phyloP scores from a whole-genome alignment of 441 rosid species.

The Adansonia grandidieri region DNA sequence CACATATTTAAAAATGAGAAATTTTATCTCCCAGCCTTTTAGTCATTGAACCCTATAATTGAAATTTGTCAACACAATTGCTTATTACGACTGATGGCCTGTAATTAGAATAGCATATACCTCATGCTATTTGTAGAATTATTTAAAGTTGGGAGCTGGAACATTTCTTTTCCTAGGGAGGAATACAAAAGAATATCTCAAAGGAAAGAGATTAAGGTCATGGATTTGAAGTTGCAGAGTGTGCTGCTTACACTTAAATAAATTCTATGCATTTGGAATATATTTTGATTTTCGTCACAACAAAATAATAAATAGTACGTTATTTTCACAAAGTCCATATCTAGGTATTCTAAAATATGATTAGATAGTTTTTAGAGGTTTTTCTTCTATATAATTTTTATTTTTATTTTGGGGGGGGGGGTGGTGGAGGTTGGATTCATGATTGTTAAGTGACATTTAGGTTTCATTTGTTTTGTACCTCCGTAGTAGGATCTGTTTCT shows the following conservation, averaged over 20 bases:
- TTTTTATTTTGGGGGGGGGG: background rate
- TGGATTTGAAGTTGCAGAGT: background rate
- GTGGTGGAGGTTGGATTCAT: background rate
- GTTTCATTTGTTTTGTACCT: background rate
- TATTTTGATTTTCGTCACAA: background rate
- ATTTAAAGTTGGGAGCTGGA: background rate
- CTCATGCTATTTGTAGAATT: background rate
- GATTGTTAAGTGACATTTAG: background rate
- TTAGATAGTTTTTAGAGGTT: background rate
- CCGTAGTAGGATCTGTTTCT: background rate
- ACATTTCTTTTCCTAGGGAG: background rate
- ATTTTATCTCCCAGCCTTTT: background rate
- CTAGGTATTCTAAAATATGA: background rate
- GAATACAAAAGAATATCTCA: slow-evolving; percentile 11
- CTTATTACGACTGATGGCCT: background rate
- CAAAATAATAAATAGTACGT: background rate
- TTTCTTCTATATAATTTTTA: background rate
- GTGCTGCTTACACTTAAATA: background rate
- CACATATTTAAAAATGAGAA: background rate
- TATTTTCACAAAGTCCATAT: background rate
- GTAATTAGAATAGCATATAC: background rate
- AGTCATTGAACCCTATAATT: background rate
- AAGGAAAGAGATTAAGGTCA: slow-evolving; percentile 12
- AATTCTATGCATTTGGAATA: background rate
- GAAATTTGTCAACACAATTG: background rate